Base-by-base conservation (phyloP, 768 basidiomycete species). In the Mycena chlorophos region DNA sequence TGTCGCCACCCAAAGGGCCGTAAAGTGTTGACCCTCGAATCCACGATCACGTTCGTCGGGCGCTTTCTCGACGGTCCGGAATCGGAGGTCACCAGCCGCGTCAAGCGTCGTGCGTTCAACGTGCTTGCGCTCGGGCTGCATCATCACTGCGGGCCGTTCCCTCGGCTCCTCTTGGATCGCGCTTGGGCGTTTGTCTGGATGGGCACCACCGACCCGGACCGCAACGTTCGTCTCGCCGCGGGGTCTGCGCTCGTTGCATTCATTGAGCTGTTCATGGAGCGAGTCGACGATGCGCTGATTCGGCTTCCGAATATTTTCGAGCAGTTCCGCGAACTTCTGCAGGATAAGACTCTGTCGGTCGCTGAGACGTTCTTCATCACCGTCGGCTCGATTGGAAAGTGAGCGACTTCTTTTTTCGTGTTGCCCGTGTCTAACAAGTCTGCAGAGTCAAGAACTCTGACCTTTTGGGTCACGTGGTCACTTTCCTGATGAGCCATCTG, bases 311-410 rank as follows among this genome's bases (percentile, higher is more conserved):
- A 20, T 1, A 63, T 80, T 25, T 83, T 83, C 62, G 69, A 68
- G 25, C 70, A 72, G 30, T 65, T 90, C 1, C 75, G 80, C 61
- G 69, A 73, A 6, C 65, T 81, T 22, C 77, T 88, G 38, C 78
- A 82, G 20, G 62, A 62, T 1, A 70, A 70, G 2, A 81, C 76
- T 56, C 68, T 78, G 46, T 69, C 76, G 2, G 68, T 82, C 12
- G 82, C 78, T 62, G 91, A 94, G 67, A 87, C 87, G 0, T 69
- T 83, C 1, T 65, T 91, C 16, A 73, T 89, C 3, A 78, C 83
- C 14, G 73, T 86, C 4, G 87, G 87, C 28, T 68, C 70, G 3
- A 78, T 89, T 52, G 80, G 78, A 67, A 79, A 71, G 80, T 82
- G 57, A 60, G 73, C n/a, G n/a, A n/a, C n/a, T n/a, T n/a, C n/a